A percentile compares a stretch with the other conserved stretches of the same genome.
phyloP scores from a whole-genome alignment of 2,329 filamentous ascomycete species.

The Colletotrichum trifolii region DNA sequence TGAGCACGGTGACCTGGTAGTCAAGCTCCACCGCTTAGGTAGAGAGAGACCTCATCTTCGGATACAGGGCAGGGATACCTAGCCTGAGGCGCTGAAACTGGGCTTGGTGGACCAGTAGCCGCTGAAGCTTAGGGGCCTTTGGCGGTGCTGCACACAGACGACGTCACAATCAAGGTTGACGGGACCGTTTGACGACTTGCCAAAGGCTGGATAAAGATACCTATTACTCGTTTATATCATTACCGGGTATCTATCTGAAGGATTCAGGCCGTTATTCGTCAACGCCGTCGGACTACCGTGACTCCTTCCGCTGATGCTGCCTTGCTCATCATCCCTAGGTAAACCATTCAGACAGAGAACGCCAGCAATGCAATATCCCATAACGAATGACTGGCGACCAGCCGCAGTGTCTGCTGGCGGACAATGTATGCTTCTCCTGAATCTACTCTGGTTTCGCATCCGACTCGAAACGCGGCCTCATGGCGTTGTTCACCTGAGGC shows the following conservation, averaged over 20 bases:
- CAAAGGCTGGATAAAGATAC: too few relatives aligned
- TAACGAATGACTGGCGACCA: neutral
- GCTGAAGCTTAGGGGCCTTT: too few relatives aligned
- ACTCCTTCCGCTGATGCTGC: constrained; percentile 3
- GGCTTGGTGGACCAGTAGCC: constrained; percentile 5
- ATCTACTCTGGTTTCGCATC: constrained; percentile 25
- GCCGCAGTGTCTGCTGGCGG: neutral
- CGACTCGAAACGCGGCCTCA: constrained; percentile 36
- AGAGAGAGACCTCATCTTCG: too few relatives aligned
- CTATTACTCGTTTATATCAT: constrained; percentile 11
- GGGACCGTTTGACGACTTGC: too few relatives aligned
- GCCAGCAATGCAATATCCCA: constrained; percentile 21
- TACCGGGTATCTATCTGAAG: constrained; percentile 34
- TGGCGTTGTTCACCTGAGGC: constrained; percentile 37
- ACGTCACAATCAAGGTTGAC: neutral
- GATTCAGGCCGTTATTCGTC: constrained; percentile 30
- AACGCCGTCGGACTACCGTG: constrained; percentile 16
- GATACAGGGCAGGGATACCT: too few relatives aligned
- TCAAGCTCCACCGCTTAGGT: neutral
- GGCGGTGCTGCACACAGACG: neutral
- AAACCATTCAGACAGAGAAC: constrained; percentile 1
- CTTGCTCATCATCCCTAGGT: constrained; percentile 6
- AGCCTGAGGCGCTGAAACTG: neutral
- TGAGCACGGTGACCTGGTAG: neutral
- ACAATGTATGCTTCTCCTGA: too few relatives aligned